Evolutionary conservation across 2,329 filamentous ascomycete species (phyloP).

Genomic region (Ceratocystis huliohia): DNA sequence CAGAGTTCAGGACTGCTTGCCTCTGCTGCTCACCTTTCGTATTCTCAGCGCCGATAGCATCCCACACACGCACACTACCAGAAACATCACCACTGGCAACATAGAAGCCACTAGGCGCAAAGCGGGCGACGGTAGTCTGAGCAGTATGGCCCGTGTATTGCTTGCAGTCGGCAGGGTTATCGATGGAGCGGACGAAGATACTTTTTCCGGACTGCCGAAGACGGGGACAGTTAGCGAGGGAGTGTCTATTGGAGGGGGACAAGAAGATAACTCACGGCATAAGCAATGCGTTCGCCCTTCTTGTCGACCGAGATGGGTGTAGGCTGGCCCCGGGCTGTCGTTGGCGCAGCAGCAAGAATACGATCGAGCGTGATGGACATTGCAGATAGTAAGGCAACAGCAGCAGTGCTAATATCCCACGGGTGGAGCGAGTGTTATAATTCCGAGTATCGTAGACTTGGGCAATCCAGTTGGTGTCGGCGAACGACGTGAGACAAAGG

Average conservation of each 20-base stretch:
- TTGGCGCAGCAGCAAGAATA: conserved; percentile 76
- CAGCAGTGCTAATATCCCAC: not conserved
- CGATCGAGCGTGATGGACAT: conserved; percentile 47
- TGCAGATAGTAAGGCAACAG: not conserved
- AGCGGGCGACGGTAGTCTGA: conserved; percentile 81
- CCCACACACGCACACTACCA: conserved; percentile 83
- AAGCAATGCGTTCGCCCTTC: conserved; percentile 84
- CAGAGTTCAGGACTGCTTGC: no score
- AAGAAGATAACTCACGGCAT: conserved; percentile 53
- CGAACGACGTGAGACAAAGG: not conserved
- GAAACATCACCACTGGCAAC: conserved; percentile 81
- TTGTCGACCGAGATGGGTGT: conserved; percentile 78
- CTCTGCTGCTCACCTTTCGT: conserved; percentile 49
- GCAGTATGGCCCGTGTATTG: conserved; percentile 90
- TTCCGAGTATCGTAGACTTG: not conserved
- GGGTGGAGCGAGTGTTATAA: not conserved
- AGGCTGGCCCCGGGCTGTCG: conserved; percentile 71
- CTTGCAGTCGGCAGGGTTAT: conserved; percentile 68
- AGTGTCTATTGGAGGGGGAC: not conserved
- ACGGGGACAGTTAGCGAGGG: not conserved
- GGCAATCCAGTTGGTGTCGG: not conserved
- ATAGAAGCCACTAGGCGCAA: conserved; percentile 89
- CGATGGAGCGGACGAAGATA: conserved; percentile 88
- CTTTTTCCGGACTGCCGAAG: conserved; percentile 72
- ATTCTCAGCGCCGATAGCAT: conserved; percentile 68